Base-by-base conservation (phyloP, 331 rosid genomes). In the Quercus phellos region DNA sequence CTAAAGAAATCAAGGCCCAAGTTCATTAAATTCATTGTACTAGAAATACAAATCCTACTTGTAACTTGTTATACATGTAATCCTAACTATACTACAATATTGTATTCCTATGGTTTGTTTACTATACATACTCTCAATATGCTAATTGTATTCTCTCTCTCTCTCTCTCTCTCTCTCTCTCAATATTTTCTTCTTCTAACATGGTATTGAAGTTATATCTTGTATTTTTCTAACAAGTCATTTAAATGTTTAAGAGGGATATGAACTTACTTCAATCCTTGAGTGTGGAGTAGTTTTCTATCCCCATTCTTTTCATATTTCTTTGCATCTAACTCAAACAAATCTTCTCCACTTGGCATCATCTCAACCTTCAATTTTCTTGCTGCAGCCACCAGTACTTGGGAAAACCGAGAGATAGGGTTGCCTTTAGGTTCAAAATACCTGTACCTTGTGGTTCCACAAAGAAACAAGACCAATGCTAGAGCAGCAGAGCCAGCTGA, bases 401-500 rank as follows among this genome's bases (percentile, higher is more conserved):
- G 93, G 22, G 85, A 89, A 80, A 88, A 68, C 74, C 94, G 88
- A 4, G 94, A 81, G 51, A 93, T 83, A 26, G 98, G 98, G 67
- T 93, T 93, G 6, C 98, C 98, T 30, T 54, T 66, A 2, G 96
- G 87, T 59, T 78, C 87, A 38, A 88, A 86, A 77, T 89, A 87
- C 67, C 98, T 88, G 58, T 89, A 93, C 66, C 88, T 84, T 2
- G 85, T 83, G 6, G 92, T 90, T 5, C 98, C 98, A 73, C 89
- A 88, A 3, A 93, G 96, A 72, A 93, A 90, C 85, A 93, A 73
- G 72, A 80, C 35, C 87, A 90, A 75, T 6, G 89, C 96, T 38
- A 86, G 1, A 21, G 77, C 24, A 19, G 96, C 94, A 61, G 98
- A 93, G 14, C 87, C 96, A 43, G 93, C 53, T 4, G 96, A 93